phyloP scores from a whole-genome alignment of 2,329 filamentous ascomycete species.

The Aspergillus sp. region DNA sequence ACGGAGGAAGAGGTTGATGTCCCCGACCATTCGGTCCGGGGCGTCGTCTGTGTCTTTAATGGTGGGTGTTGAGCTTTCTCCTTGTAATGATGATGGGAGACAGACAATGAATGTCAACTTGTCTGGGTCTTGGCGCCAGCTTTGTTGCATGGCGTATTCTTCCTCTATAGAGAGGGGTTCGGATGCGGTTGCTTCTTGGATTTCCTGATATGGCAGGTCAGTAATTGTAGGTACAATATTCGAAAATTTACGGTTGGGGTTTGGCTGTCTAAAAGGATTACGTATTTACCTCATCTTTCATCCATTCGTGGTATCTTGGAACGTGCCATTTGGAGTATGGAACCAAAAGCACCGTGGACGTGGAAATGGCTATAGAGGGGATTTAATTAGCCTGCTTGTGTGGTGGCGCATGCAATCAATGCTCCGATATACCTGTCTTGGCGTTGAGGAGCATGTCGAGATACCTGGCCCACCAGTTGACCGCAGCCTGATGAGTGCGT shows the following conservation, averaged over 20 bases:
- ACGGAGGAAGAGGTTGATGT: slow-evolving; percentile 79
- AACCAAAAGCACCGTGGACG: slow-evolving; percentile 69
- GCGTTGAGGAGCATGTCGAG: slow-evolving; percentile 38
- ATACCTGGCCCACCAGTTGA: background rate
- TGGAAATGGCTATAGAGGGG: slow-evolving; percentile 61
- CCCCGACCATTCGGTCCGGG: slow-evolving; percentile 65
- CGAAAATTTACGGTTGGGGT: background rate
- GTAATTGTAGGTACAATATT: slow-evolving; percentile 9
- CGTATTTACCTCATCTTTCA: slow-evolving; percentile 69
- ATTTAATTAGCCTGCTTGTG: background rate
- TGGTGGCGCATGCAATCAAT: background rate
- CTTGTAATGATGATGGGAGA: slow-evolving; percentile 40
- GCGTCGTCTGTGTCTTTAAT: slow-evolving; percentile 53
- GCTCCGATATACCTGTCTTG: slow-evolving; percentile 31
- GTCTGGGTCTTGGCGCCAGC: slow-evolving; percentile 78
- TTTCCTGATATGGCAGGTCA: slow-evolving; percentile 48
- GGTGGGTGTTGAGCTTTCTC: background rate
- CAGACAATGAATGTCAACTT: slow-evolving; percentile 94
- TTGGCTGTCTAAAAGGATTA: background rate
- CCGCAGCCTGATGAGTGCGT: background rate
- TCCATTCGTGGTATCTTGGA: slow-evolving; percentile 81
- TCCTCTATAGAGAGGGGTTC: slow-evolving; percentile 77
- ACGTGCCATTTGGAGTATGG: slow-evolving; percentile 85
- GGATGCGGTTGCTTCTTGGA: slow-evolving; percentile 83
- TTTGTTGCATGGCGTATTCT: slow-evolving; percentile 87